Conservation (phyloP, 179 eudicot genomes). For the Camellia oleifera region DNA sequence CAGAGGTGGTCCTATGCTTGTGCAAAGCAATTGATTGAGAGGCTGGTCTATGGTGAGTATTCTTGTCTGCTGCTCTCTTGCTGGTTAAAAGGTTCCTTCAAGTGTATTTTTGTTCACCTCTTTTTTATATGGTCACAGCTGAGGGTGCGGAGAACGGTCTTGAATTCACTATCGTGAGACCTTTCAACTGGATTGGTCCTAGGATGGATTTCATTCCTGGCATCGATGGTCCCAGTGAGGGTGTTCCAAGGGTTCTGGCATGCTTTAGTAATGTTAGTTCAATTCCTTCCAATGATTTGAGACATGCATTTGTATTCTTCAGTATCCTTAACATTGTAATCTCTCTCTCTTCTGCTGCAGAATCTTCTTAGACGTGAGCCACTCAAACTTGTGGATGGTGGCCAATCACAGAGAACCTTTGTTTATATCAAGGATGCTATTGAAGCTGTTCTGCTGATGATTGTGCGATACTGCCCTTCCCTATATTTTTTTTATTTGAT, state of each 20-base stretch:
- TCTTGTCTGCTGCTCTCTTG: background rate
- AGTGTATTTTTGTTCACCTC: background rate
- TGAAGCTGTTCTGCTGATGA: constrained; percentile 92
- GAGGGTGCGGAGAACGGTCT: constrained; percentile 98
- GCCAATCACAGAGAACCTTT: constrained; percentile 93
- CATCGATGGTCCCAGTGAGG: constrained; percentile 98
- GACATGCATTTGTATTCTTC: background rate
- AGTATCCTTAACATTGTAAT: background rate
- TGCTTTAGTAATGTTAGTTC: constrained; percentile 90
- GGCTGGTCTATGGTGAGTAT: constrained; percentile 73
- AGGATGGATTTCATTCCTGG: constrained; percentile 99
- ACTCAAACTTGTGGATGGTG: constrained; percentile 97
- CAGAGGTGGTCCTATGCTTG: constrained; percentile 99
- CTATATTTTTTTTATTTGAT: background rate
- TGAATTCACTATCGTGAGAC: constrained; percentile 93
- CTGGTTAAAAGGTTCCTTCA: background rate
- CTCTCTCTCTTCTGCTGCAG: constrained; percentile 34
- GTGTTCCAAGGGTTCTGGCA: constrained; percentile 97
- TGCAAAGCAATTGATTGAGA: constrained; percentile 97
- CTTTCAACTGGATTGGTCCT: constrained; percentile 99
- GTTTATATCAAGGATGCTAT: constrained; percentile 94
- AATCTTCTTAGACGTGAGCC: constrained; percentile 89
- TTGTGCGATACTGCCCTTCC: constrained; percentile 45
- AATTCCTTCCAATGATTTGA: background rate
- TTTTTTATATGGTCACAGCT: constrained; percentile 41